Base-by-base conservation (phyloP, 495 filamentous ascomycete species). In the Xylaria grammica region DNA sequence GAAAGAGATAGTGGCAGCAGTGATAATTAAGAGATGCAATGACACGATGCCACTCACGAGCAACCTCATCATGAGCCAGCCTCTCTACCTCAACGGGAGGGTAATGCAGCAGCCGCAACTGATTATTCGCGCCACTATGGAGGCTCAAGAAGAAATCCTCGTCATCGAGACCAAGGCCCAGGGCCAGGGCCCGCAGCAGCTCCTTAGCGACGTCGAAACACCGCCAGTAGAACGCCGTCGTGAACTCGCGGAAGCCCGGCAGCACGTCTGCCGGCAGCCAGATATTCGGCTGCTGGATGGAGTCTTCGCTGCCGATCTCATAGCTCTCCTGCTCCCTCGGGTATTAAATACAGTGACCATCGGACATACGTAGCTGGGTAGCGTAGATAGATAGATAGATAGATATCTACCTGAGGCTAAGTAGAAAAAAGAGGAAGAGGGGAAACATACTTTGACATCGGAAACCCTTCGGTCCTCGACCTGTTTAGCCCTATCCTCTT, bases 41-140 rank as follows among this genome's bases (percentile, higher is more conserved):
- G 32, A 11, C 34, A 58, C 27, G 10, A 58, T n/a, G n/a, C n/a
- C n/a, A 58, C 54, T 45, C 26, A 19, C 86, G 76, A 32, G 81
- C 79, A 32, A 76, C 75, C 11, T 71, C 70, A 19, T 81, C 76
- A 24, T 72, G 78, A 40, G 84, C 80, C 11, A 79, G 57, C 17
- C 83, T 68, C 34, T 74, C 77, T 8, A 77, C 80, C 40, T 84
- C 79, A 17, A 90, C 76, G 7, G 85, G 77, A 1, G 88, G 86
- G 63, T 91, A 91, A 67, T 91, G 87, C 11, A 91, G 77, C 15
- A 92, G 69, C 3, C 89, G 82, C 3, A 90, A 75, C 69, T 91
- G 88, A 57, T 86, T 86, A 60, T 86, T 83, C 60, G 84, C 74
- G 1, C 84, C 86, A 11, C 80, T 82, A 62, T 88, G 86, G 52